These are phyloP conservation scores for Breynia disticha DNA, from an alignment of 441 rosid species.

Conservation along the genomic window DNA sequence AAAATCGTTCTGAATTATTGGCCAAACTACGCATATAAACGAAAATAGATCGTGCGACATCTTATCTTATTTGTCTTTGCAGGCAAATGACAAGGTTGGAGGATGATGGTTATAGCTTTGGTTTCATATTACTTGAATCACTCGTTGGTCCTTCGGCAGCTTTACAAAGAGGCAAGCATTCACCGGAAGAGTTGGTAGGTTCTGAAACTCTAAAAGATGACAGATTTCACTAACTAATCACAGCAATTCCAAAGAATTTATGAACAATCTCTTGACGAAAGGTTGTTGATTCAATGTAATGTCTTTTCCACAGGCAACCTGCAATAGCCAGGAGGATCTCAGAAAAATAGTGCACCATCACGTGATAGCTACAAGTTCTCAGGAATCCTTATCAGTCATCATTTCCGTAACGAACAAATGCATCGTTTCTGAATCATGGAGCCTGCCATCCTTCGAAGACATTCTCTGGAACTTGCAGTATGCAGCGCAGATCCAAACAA, in stretches of 20 bases:
- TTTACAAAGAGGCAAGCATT: slow-evolving; percentile 22
- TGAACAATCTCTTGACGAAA: too few species aligned
- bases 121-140: slow-evolving; percentile 38
- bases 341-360: slow-evolving; percentile 26
- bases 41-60: neutral
- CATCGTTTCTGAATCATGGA: slow-evolving; percentile 35
- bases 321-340: slow-evolving; percentile 28
- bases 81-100: slow-evolving; percentile 40
- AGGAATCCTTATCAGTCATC: slow-evolving; percentile 38
- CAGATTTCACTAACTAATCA: neutral
- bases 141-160: slow-evolving; percentile 27
- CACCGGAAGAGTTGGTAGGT: slow-evolving; percentile 32
- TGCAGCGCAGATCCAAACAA: slow-evolving; percentile 41
- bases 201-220: neutral
- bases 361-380: slow-evolving; percentile 32
- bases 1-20: neutral
- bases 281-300: too few species aligned
- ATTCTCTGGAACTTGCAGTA: slow-evolving; percentile 47
- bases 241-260: too few species aligned
- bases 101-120: slow-evolving; percentile 48
- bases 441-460: slow-evolving; percentile 44
- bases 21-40: neutral
- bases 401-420: slow-evolving; percentile 44
- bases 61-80: slow-evolving; percentile 5
- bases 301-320: slow-evolving; percentile 25